Percentiles rank a stretch among this genome's conserved stretches.
Conservation (phyloP, 306 rosid genomes). For the Luffa acutangula region DNA sequence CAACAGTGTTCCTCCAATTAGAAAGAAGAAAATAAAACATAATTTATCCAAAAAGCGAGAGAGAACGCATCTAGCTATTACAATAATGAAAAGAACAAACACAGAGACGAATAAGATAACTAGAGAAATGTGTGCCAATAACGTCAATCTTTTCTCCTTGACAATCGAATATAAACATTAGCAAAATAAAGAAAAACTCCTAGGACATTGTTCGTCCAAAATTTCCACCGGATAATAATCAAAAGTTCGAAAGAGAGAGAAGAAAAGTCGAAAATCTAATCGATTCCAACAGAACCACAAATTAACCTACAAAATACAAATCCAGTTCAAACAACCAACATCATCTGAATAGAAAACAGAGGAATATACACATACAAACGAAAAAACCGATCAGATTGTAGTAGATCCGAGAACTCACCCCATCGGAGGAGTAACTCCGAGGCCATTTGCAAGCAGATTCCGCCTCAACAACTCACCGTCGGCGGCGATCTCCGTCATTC, state of each 20-base stretch:
- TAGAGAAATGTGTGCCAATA: neutral
- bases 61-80: neutral
- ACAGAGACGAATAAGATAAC: neutral
- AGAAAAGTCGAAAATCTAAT: neutral
- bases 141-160: too few relatives aligned
- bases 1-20: neutral
- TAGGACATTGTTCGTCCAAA: neutral
- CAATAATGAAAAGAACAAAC: neutral
- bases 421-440: conserved; percentile 84
- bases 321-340: neutral
- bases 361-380: neutral
- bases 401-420: conserved; percentile 33
- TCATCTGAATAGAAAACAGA: neutral
- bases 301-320: neutral
- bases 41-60: neutral
- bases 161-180: neutral
- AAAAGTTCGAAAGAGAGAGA: neutral
- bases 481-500: neutral
- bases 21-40: neutral
- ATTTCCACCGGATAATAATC: neutral
- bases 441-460: conserved; percentile 74
- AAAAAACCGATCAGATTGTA: neutral
- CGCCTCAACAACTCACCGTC: conserved; percentile 26
- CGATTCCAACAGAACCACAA: neutral
- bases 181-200: neutral